These are phyloP conservation scores for Polytrichum formosum DNA, from an alignment of 225 moss, liverwort and hornwort genomes.

Conservation along the genomic window DNA sequence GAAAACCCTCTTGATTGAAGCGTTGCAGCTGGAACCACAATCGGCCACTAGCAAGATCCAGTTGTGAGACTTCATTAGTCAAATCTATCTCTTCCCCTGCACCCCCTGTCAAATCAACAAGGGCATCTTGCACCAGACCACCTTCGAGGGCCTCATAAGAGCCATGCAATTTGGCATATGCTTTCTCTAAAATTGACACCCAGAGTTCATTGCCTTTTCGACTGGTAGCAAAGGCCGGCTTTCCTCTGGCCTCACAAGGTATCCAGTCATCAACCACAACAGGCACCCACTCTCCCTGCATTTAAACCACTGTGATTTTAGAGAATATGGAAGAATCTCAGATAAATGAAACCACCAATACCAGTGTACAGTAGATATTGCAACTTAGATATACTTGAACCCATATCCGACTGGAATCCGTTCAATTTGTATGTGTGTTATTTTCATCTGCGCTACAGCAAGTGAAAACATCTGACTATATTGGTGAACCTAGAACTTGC, in stretches of 20 bases:
- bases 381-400: not conserved
- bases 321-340: no score
- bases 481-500: no score
- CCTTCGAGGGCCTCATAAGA: conserved; percentile 97
- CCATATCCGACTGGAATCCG: no score
- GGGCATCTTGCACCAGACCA: conserved; percentile 97
- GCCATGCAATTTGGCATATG: conserved; percentile 96
- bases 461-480: no score
- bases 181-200: conserved; percentile 98
- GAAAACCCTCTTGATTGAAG: conserved; percentile 97
- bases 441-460: no score
- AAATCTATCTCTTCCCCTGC: conserved; percentile 98
- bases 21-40: conserved; percentile 94
- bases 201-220: conserved; percentile 90
- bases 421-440: no score
- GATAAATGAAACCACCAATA: no score
- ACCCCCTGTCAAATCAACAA: conserved; percentile 96
- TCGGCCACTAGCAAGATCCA: conserved; percentile 93
- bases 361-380: not conserved
- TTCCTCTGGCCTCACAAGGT: conserved; percentile 91
- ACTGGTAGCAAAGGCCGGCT: conserved; percentile 96
- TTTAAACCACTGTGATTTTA: not conserved
- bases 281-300: conserved; percentile 99
- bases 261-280: conserved; percentile 99
- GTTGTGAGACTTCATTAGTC: conserved; percentile 75